Conservation (phyloP, 1,139 yeast genomes). For the Magnusiomyces ingens region DNA sequence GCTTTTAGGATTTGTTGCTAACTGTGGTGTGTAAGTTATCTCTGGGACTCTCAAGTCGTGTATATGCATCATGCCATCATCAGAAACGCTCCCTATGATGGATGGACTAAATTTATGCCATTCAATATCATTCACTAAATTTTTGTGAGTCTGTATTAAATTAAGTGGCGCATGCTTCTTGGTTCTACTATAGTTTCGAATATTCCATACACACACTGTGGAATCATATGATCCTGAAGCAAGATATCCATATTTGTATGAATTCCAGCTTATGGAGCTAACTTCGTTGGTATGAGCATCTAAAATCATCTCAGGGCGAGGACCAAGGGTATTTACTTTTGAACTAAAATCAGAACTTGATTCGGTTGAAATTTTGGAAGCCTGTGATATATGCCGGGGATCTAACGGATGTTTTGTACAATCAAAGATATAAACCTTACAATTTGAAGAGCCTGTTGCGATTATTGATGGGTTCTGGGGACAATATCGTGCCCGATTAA, state of each 20-base stretch:
- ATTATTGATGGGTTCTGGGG: conserved; percentile 62
- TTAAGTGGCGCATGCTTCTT: not conserved
- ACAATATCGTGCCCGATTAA: conserved; percentile 76
- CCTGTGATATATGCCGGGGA: conserved; percentile 24
- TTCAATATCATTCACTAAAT: conserved; percentile 36
- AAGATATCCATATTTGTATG: conserved; percentile 32
- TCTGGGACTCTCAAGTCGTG: conserved; percentile 54
- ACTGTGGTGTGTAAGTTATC: conserved; percentile 6
- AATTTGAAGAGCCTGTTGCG: conserved; percentile 72
- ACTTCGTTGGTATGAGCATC: conserved; percentile 63
- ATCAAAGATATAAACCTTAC: conserved; percentile 63
- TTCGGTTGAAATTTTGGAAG: not conserved
- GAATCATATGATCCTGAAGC: conserved; percentile 65
- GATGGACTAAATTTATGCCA: conserved; percentile 44
- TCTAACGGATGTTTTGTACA: conserved; percentile 39
- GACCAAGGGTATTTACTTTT: conserved; percentile 4
- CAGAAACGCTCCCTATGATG: conserved; percentile 67
- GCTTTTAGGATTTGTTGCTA: not conserved
- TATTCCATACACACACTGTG: conserved; percentile 66
- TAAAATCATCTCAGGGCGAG: conserved; percentile 32
- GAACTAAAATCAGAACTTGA: not conserved
- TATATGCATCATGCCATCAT: conserved; percentile 59
- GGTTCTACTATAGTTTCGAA: conserved; percentile 16
- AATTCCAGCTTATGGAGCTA: conserved; percentile 64
- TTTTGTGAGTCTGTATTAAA: conserved; percentile 23